Percentiles rank a stretch among this genome's conserved stretches.
Conservation (phyloP, 2,329 filamentous ascomycete species). For the Aureobasidium sp. region DNA sequence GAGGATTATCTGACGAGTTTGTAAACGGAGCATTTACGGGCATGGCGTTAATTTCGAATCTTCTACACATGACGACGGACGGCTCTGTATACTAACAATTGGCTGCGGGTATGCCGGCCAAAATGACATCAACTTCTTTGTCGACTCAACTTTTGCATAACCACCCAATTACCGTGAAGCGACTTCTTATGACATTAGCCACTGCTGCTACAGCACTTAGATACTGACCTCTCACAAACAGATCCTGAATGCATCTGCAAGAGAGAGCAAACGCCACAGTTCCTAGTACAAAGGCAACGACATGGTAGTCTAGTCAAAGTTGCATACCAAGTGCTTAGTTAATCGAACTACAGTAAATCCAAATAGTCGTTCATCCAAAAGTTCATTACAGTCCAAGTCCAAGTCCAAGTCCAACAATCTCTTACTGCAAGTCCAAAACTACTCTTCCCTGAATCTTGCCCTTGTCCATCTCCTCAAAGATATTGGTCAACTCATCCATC, state of each 20-base stretch:
- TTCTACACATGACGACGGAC: conserved; percentile 3
- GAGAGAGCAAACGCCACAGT: neutral
- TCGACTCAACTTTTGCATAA: neutral
- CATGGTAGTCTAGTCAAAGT: neutral
- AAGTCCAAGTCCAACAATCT: no score
- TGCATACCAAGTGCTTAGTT: neutral
- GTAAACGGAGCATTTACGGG: conserved; percentile 36
- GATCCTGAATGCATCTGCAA: neutral
- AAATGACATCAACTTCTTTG: conserved; percentile 3
- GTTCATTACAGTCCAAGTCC: neutral
- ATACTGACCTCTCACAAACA: neutral
- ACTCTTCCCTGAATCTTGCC: conserved; percentile 39
- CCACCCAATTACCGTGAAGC: neutral
- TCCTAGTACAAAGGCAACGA: neutral
- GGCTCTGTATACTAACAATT: conserved; percentile 8
- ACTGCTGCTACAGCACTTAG: neutral
- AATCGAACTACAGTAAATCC: neutral
- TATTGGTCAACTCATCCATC: conserved; percentile 38
- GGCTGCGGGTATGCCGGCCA: neutral
- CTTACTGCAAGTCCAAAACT: conserved; percentile 33
- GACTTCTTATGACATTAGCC: neutral
- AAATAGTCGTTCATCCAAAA: neutral
- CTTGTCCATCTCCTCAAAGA: conserved; percentile 40
- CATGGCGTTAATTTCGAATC: conserved; percentile 5
- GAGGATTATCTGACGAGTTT: conserved; percentile 99